Evolutionary conservation across 495 filamentous ascomycete species (phyloP).

Genomic region (Cryomyces antarcticus): DNA sequence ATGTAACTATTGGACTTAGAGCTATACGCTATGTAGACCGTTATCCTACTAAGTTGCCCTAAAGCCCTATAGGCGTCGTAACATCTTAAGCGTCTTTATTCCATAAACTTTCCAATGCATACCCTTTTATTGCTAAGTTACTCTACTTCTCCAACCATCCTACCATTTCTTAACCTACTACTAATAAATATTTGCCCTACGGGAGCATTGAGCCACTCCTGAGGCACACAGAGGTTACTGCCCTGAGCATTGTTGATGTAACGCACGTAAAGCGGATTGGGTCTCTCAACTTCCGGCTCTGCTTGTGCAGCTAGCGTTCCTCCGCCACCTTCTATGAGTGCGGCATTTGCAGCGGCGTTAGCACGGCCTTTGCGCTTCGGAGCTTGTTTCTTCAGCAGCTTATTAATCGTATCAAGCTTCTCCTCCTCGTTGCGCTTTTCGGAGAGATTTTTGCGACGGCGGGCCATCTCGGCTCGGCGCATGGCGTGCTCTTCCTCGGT

Average conservation of each 20-base stretch:
- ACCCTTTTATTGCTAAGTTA: too few species aligned
- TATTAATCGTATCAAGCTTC: constrained; percentile 99
- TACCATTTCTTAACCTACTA: neutral
- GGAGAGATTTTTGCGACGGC: constrained; percentile 83
- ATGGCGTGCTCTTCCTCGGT: constrained; percentile 91
- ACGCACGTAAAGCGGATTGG: constrained; percentile 51
- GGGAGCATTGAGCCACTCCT: constrained; percentile 57
- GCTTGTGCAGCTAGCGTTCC: constrained; percentile 29
- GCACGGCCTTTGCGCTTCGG: constrained; percentile 53
- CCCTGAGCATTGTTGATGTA: constrained; percentile 60
- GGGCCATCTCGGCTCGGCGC: constrained; percentile 89
- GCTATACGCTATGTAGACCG: too few species aligned
- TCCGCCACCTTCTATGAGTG: constrained; percentile 31
- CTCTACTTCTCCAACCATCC: neutral
- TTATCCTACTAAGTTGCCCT: too few species aligned
- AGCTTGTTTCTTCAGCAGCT: constrained; percentile 84
- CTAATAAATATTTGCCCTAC: constrained; percentile 37
- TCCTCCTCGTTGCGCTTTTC: constrained; percentile 98
- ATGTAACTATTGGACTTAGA: too few species aligned
- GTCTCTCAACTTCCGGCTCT: constrained; percentile 23
- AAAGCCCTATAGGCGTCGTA: too few species aligned
- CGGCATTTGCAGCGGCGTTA: constrained; percentile 23
- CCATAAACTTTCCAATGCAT: too few species aligned
- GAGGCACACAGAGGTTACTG: constrained; percentile 50
- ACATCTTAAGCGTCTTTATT: too few species aligned